Evolutionary conservation across 2,329 filamentous ascomycete species (phyloP).

Genomic region (Botrytis paeoniae): DNA sequence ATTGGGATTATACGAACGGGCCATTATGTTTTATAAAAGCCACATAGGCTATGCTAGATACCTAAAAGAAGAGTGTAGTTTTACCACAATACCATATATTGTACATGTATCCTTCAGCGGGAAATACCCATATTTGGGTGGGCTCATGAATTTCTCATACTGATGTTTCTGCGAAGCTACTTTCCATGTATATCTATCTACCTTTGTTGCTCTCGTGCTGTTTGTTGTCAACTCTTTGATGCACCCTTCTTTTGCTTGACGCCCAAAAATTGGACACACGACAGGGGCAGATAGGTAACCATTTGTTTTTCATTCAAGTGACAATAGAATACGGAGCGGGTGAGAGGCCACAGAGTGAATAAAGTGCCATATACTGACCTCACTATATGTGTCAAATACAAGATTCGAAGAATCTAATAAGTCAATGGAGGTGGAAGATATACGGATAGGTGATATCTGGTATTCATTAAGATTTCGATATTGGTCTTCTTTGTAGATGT

Average conservation of each 20-base stretch:
- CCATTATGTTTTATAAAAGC: neutral
- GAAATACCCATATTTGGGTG: neutral
- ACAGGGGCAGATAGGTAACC: no score
- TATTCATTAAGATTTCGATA: neutral
- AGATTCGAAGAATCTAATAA: neutral
- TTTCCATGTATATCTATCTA: no score
- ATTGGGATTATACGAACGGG: neutral
- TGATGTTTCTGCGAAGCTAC: neutral
- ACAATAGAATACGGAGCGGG: neutral
- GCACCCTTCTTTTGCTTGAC: neutral
- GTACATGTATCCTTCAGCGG: neutral
- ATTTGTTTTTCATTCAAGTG: neutral
- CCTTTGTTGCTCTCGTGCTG: neutral
- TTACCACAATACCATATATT: neutral
- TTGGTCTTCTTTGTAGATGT: neutral
- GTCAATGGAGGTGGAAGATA: neutral
- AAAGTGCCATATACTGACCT: neutral
- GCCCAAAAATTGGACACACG: neutral
- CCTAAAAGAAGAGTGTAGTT: constrained; percentile 4
- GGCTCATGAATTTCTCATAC: neutral
- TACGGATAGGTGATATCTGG: neutral
- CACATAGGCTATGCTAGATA: neutral
- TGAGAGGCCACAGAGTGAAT: neutral
- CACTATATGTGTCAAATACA: neutral
- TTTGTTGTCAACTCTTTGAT: neutral